Evolutionary conservation across 2,329 filamentous ascomycete genomes (phyloP).

Genomic region (Claviceps maximensis): DNA sequence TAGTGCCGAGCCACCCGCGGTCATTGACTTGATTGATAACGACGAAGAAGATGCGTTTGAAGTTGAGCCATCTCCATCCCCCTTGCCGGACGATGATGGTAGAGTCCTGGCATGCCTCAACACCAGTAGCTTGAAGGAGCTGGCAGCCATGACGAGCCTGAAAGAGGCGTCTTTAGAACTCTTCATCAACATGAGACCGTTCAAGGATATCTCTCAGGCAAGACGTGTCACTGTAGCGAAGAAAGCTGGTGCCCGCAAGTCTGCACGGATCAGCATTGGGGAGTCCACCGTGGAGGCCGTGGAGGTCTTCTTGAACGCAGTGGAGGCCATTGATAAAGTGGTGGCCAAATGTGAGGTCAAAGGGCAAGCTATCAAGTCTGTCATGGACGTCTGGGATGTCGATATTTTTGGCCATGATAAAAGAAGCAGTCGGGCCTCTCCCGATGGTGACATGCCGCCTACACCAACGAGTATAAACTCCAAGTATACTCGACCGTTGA

Average conservation of each 20-base stretch:
- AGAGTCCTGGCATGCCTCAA: slow-evolving; percentile 72
- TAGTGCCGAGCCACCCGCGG: slow-evolving; percentile 21
- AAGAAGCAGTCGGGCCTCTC: slow-evolving; percentile 16
- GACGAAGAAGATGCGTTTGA: slow-evolving; percentile 29
- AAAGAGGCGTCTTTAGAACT: slow-evolving; percentile 55
- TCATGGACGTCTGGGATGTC: slow-evolving; percentile 35
- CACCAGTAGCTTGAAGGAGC: slow-evolving; percentile 56
- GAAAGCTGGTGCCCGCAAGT: slow-evolving; percentile 31
- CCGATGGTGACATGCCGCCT: slow-evolving; percentile 24
- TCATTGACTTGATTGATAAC: slow-evolving; percentile 24
- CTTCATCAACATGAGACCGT: slow-evolving; percentile 65
- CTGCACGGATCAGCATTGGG: slow-evolving; percentile 35
- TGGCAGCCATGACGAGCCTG: slow-evolving; percentile 70
- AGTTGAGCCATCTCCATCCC: slow-evolving; percentile 19
- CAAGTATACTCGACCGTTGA: slow-evolving; percentile 28
- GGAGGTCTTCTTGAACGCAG: slow-evolving; percentile 64
- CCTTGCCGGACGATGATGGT: slow-evolving; percentile 20
- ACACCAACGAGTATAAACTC: slow-evolving; percentile 27
- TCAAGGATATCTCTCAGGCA: slow-evolving; percentile 51
- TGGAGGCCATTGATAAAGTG: slow-evolving; percentile 71
- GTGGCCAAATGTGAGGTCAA: slow-evolving; percentile 63
- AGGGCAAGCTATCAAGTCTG: slow-evolving; percentile 41
- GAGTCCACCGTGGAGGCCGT: slow-evolving; percentile 38
- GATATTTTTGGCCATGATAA: slow-evolving; percentile 32
- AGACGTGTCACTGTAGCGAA: slow-evolving; percentile 46